Percentiles rank a stretch among this genome's conserved stretches.
phyloP scores from a whole-genome alignment of 148 eudicot genomes.

The Rhododendron ovatum region DNA sequence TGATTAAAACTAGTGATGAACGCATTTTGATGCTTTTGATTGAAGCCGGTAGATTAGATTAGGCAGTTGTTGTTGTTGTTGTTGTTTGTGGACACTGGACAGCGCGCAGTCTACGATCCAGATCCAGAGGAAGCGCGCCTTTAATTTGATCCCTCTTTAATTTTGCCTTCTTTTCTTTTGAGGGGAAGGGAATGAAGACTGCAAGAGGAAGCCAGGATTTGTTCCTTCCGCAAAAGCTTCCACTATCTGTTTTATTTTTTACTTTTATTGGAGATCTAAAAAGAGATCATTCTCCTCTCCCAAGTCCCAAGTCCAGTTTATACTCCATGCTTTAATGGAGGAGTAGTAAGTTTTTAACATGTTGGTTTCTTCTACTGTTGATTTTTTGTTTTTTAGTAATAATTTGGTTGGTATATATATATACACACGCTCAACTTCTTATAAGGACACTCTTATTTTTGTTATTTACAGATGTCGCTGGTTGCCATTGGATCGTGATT shows the following conservation, averaged over 20 bases:
- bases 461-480: too few relatives aligned
- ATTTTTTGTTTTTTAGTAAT: too few relatives aligned
- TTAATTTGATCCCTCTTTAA: background rate
- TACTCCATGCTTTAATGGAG: background rate
- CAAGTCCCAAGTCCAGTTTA: background rate
- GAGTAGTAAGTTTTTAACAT: too few relatives aligned
- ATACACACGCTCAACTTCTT: too few relatives aligned
- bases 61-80: too few relatives aligned
- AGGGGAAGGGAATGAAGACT: background rate
- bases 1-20: background rate
- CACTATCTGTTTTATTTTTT: background rate
- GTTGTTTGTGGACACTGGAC: background rate
- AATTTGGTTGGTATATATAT: too few relatives aligned
- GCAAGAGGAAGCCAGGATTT: background rate
- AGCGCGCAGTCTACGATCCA: background rate
- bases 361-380: background rate
- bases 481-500: too few relatives aligned
- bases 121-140: background rate
- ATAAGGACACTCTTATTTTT: too few relatives aligned
- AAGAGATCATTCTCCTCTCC: background rate
- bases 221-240: slow-evolving; percentile 1
- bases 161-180: slow-evolving; percentile 5
- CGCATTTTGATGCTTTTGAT: background rate
- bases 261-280: background rate
- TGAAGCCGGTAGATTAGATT: background rate